Evolutionary conservation across 495 filamentous ascomycete species (phyloP), one percentile per base, ranked within the genome.

Genomic region (Aspergillus sclerotiicarbonarius): DNA sequence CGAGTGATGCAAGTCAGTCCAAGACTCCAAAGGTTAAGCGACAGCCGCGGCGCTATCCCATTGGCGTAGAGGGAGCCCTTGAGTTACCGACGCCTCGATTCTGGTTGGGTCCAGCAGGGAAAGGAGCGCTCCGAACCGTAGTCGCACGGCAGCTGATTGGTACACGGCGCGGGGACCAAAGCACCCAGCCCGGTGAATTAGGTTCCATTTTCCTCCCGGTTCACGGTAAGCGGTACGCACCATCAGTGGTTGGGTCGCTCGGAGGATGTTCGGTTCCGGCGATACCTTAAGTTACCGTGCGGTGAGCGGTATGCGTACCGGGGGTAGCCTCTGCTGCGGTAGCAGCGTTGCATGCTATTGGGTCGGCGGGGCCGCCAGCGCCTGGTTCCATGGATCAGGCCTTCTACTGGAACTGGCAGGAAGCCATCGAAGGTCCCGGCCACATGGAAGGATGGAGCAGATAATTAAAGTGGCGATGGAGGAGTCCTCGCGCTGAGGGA

Each of bases 61-160:
- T 57, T 60, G 58, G 57, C 32, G 21, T 25, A 52, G 35, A 21
- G 35, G 19, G 33, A 53, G 35, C 30, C 54, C 50, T 51, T 56
- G 35, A 50, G 55, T 54, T 49, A 37, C 43, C 37, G 41, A 16
- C 44, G 21, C 33, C 43, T 51, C 49, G 37, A 46, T 47, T 47
- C 51, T 61, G 63, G 60, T 61, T 61, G 49, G 60, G 47, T 47
- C 60, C 58, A 66, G 57, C 51, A 48, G 60, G 60, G 55, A 62
- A 63, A 63, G 63, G 60, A 53, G 63, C 63, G 63, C 63, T 63
- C 60, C 63, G 63, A 61, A 62, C 63, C 63, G 63, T 63, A 61
- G 54, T 56, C 51, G 59, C 57, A 60, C 54, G 35, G 39, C 54
- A 51, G 51, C 30, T 59, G 50, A 55, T 60, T 64, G 54, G 57